These are phyloP conservation scores for Sisymbrium irio DNA, from an alignment of 345 rosid genomes.

Conservation along the genomic window DNA sequence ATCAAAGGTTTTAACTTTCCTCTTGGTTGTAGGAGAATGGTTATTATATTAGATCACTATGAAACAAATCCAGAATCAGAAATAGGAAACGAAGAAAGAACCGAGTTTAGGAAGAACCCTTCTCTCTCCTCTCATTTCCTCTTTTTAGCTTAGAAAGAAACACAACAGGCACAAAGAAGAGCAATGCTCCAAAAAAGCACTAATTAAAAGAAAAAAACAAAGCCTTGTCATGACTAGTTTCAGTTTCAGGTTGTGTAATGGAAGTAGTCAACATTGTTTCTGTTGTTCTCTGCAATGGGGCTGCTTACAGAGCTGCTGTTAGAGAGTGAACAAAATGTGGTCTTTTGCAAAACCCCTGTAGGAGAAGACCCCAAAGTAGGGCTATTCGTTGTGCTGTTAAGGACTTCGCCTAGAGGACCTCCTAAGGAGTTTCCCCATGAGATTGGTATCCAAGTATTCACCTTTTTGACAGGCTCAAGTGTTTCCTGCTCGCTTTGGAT, in stretches of 20 bases:
- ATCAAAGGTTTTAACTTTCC: not conserved
- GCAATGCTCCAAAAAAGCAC: not conserved
- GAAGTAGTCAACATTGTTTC: slow-evolving; percentile 37
- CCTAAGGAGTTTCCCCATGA: slow-evolving; percentile 57
- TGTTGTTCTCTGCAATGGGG: slow-evolving; percentile 38
- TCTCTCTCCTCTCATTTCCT: slow-evolving; percentile 2
- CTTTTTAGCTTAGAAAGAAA: not conserved
- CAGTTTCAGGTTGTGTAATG: slow-evolving; percentile 29
- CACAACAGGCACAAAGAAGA: not conserved
- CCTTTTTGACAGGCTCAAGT: slow-evolving; percentile 36
- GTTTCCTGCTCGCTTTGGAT: slow-evolving; percentile 27
- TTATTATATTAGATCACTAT: not conserved
- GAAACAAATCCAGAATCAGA: not conserved
- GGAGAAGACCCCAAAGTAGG: slow-evolving; percentile 55
- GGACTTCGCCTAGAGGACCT: slow-evolving; percentile 68
- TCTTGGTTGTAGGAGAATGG: not conserved
- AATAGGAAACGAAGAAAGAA: not conserved
- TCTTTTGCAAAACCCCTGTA: slow-evolving; percentile 58
- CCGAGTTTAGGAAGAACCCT: not conserved
- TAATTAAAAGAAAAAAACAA: not conserved
- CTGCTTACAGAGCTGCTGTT: slow-evolving; percentile 66
- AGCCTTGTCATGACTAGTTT: not conserved
- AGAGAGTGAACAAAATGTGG: slow-evolving; percentile 51
- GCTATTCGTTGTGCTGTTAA: slow-evolving; percentile 43
- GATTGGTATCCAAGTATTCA: slow-evolving; percentile 48